A percentile compares a stretch with the other conserved stretches of the same genome.
phyloP scores from a whole-genome alignment of 1,284 basidiomycete species.

The Irpex lacteus region DNA sequence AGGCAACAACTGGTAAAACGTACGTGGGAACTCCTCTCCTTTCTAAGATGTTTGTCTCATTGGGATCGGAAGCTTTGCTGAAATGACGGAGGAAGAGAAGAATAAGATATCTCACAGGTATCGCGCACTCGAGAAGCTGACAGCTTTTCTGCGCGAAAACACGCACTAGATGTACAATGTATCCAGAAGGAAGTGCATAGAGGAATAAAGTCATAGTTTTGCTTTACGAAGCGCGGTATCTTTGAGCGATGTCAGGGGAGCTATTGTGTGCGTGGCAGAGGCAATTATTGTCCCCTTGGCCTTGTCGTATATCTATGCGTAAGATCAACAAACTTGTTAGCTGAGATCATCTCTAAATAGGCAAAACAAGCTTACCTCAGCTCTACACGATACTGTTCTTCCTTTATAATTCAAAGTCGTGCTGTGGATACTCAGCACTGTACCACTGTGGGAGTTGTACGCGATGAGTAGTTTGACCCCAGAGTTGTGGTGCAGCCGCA shows the following conservation, averaged over 20 bases:
- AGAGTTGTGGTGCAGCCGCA: background rate
- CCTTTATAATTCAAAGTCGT: conserved; percentile 22
- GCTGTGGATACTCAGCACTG: conserved; percentile 20
- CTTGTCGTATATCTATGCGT: conserved; percentile 25
- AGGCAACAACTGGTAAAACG: conserved; percentile 74
- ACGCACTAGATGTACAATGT: background rate
- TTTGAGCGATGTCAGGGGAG: conserved; percentile 13
- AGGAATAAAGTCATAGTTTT: background rate
- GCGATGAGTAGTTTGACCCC: background rate
- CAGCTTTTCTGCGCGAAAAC: conserved; percentile 53
- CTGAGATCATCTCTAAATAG: background rate
- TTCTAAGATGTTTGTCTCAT: background rate
- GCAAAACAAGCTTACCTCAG: conserved; percentile 19
- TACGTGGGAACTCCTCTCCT: conserved; percentile 35
- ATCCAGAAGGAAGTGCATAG: background rate
- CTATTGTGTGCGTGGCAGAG: conserved; percentile 25
- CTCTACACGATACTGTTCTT: conserved; percentile 19
- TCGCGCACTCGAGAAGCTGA: conserved; percentile 82
- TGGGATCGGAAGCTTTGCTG: conserved; percentile 71
- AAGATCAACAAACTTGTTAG: background rate
- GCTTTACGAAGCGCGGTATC: background rate
- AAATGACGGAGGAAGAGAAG: conserved; percentile 86
- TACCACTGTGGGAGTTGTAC: conserved; percentile 18
- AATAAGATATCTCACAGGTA: conserved; percentile 90
- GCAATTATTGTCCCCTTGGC: conserved; percentile 20